Evolutionary conservation across 2,329 filamentous ascomycete genomes (phyloP), one percentile per base, ranked within the genome.

Genomic region (Sporothrix pallida): DNA sequence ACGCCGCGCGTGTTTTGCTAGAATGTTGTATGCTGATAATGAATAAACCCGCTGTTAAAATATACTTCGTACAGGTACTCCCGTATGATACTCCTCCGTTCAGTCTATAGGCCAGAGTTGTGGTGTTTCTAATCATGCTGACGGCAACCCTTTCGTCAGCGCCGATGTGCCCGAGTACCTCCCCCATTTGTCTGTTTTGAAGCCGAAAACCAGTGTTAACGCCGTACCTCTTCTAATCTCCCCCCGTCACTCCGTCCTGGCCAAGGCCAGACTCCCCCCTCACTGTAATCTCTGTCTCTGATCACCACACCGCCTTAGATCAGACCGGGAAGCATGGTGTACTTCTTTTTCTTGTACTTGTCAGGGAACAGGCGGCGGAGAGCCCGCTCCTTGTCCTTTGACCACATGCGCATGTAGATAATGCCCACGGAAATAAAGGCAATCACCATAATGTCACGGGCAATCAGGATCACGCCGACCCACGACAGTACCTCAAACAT

Each of bases 281-380:
- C 23, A 37, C 65, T 9, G 20, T 54, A 3, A 15, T 13, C 44
- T 12, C 13, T 44, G 12, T 44, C 26, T 9, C 31, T 31, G 54
- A 26, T 23, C 23, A 10, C 9, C 10, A 5, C 23, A 0, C 60
- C n/a, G 1, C 0, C 70, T 83, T 84, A 96, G 80, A 91, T 87
- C 70, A 97, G 84, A 2, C 93, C 93, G 2, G 96, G 94, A 74
- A 98, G 82, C 83, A 97, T 92, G 75, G 89, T 90, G 80, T 87
- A 95, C 79, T 89, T 89, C 93, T 99, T 98, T 86, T 92, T 95
- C 91, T 95, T 95, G 85, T 99, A 99, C 83, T 91, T 93, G 81
- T 95, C 92, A 56, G 93, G 93, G 82, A 98, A 97, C 82, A 97
- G 93, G 82, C 92, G 92, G 79, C 96, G 90, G 82, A 98, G 96